phyloP scores from a whole-genome alignment of 164 flowering plant genomes.

The Paratinospora sagittata region DNA sequence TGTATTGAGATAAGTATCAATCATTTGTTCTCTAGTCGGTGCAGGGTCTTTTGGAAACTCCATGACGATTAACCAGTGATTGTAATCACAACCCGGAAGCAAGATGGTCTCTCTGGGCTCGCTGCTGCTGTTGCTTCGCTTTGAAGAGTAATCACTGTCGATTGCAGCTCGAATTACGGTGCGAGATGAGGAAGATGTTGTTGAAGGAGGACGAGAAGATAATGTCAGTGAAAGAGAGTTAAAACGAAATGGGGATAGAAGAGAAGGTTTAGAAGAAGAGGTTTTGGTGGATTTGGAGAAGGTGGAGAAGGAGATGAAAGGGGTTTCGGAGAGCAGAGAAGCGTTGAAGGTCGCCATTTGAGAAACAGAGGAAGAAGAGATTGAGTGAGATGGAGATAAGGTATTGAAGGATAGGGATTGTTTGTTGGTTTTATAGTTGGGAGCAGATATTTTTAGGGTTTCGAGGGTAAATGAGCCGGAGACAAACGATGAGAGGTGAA shows the following conservation, averaged over 20 bases:
- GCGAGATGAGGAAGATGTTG: conserved; percentile 1
- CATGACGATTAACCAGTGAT: conserved; percentile 98
- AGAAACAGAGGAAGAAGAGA: no score
- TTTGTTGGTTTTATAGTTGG: no score
- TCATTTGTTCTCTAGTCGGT: conserved; percentile 96
- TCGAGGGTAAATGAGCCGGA: no score
- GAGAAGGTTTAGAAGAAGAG: conserved; percentile 10
- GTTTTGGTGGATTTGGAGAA: neutral
- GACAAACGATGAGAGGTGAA: no score
- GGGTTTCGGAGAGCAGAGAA: no score
- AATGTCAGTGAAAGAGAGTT: conserved; percentile 15
- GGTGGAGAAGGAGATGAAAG: no score
- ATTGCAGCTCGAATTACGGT: conserved; percentile 27
- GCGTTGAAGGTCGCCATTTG: no score
- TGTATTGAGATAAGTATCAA: conserved; percentile 84
- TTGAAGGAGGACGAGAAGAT: conserved; percentile 7
- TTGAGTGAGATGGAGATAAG: no score
- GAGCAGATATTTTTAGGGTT: no score
- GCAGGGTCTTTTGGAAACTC: conserved; percentile 97
- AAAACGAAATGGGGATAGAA: conserved; percentile 15
- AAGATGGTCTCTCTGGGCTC: conserved; percentile 88
- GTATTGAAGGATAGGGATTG: no score
- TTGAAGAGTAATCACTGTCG: conserved; percentile 52
- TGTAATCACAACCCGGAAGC: conserved; percentile 95
- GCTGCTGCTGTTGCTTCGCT: conserved; percentile 52